Conservation (phyloP, 192 early-diverging fungal genomes). For the Linnemannia hyalina region DNA sequence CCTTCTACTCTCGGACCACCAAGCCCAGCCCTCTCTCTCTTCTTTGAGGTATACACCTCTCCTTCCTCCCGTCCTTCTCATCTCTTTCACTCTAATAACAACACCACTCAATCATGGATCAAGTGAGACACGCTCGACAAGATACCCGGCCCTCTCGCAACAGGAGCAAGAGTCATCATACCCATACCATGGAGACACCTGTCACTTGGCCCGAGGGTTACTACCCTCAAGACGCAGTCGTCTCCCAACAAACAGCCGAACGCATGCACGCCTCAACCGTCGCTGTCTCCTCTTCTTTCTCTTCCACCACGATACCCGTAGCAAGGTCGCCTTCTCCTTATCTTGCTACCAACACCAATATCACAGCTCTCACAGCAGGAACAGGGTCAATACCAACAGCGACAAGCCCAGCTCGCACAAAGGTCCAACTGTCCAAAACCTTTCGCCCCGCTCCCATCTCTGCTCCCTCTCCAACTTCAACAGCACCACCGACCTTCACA, state of each 20-base stretch:
- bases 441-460: background rate
- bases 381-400: background rate
- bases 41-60: background rate
- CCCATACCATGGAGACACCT: background rate
- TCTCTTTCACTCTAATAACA: background rate
- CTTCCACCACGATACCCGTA: background rate
- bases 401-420: background rate
- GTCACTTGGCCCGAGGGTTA: background rate
- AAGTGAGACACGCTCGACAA: background rate
- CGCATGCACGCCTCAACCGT: background rate
- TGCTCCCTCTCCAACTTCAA: background rate
- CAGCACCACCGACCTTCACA: background rate
- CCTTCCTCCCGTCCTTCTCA: background rate
- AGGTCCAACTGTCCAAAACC: background rate
- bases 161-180: conserved; percentile 9
- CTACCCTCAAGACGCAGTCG: background rate
- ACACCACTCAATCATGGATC: background rate
- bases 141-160: background rate
- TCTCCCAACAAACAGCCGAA: conserved; percentile 3
- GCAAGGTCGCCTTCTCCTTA: conserved; percentile 1
- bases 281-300: background rate
- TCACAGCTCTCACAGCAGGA: background rate
- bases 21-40: background rate
- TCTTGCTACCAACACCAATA: background rate
- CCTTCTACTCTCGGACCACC: background rate